Evolutionary conservation across 371 early-diverging fungal species (phyloP).

Genomic region (Rhizomucor pusillus): DNA sequence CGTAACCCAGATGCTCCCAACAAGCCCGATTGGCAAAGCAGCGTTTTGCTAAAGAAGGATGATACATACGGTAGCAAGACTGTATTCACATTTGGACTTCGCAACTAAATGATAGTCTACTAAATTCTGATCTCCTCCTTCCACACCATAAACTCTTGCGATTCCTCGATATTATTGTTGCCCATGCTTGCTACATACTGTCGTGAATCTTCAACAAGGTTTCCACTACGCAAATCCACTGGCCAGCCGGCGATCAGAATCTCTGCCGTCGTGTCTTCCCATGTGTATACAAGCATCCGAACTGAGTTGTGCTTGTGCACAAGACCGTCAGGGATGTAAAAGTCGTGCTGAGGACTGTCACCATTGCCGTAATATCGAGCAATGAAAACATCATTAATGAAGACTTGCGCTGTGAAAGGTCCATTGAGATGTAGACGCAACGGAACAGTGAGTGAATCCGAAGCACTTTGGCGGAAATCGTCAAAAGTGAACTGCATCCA

Average conservation of each 20-base stretch:
- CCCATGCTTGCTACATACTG: not conserved
- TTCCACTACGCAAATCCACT: constrained; percentile 22
- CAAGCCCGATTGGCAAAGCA: constrained; percentile 49
- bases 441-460: constrained; percentile 41
- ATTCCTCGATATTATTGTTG: constrained; percentile 8
- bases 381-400: constrained; percentile 59
- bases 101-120: constrained; percentile 8
- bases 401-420: constrained; percentile 62
- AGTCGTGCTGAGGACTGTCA: constrained; percentile 73
- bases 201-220: not conserved
- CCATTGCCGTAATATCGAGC: constrained; percentile 76
- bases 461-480: constrained; percentile 19
- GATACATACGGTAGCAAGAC: constrained; percentile 49
- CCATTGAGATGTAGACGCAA: constrained; percentile 66
- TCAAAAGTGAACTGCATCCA: constrained; percentile 41
- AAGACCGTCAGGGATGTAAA: constrained; percentile 65
- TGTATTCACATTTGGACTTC: constrained; percentile 44
- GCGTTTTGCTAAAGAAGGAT: constrained; percentile 46
- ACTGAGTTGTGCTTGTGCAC: constrained; percentile 28
- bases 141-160: constrained; percentile 7
- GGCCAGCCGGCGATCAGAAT: constrained; percentile 43
- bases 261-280: constrained; percentile 34
- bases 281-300: constrained; percentile 42
- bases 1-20: constrained; percentile 71
- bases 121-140: constrained; percentile 1